These are phyloP conservation scores for Lentinula sp. DNA, from an alignment of 768 basidiomycete species.

Conservation along the genomic window DNA sequence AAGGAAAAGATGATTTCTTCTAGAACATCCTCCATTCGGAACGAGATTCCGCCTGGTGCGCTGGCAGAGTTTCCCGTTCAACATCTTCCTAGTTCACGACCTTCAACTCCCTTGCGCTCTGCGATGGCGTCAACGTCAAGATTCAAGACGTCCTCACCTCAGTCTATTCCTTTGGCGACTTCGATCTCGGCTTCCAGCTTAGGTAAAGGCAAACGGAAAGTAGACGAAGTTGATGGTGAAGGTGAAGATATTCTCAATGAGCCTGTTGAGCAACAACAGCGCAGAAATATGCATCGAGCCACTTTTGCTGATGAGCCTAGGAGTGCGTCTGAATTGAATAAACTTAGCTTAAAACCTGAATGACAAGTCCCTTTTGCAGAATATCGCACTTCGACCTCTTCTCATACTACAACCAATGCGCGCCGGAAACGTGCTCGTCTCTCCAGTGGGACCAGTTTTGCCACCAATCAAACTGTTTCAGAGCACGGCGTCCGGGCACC, in stretches of 20 bases:
- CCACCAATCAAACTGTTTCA: background rate
- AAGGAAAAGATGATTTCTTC: background rate
- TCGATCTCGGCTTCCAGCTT: background rate
- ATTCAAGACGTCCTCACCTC: background rate
- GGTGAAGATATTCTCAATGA: background rate
- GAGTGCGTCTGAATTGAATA: background rate
- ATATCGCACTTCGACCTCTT: background rate
- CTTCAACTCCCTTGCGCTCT: background rate
- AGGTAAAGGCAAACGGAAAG: constrained; percentile 2
- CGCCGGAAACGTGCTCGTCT: constrained; percentile 1
- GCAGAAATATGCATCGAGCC: background rate
- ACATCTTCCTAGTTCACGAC: background rate
- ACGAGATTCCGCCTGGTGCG: background rate
- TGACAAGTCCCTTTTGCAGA: background rate
- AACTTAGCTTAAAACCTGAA: background rate
- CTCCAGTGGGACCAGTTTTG: background rate
- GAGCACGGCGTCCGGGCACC: background rate
- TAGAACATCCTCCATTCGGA: background rate
- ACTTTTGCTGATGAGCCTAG: constrained; percentile 3
- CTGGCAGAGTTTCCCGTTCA: background rate
- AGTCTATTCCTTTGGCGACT: background rate
- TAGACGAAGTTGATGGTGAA: background rate
- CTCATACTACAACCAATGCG: background rate
- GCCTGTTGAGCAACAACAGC: background rate
- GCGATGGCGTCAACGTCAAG: background rate